phyloP scores from a whole-genome alignment of 2,329 filamentous ascomycete genomes.

The Nigrospora oryzae region DNA sequence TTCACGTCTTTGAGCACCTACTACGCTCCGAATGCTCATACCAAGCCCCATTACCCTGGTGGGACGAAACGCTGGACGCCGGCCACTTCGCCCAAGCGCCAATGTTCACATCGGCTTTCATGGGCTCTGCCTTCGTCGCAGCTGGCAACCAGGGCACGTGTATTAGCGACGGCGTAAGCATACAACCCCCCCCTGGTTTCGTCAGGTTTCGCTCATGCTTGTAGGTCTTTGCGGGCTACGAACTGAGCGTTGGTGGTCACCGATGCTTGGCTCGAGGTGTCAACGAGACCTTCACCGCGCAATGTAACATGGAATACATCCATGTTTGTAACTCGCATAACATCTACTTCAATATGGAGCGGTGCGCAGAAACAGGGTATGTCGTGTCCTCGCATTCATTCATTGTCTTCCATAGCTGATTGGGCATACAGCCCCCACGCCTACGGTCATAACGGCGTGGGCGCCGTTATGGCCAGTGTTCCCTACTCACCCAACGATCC shows the following conservation, averaged over 20 bases:
- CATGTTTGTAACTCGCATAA: conserved; percentile 20
- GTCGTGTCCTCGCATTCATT: conserved; percentile 3
- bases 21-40: conserved; percentile 21
- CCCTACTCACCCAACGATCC: conserved; percentile 24
- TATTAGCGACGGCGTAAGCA: conserved; percentile 14
- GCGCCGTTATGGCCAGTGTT: conserved; percentile 25
- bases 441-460: conserved; percentile 26
- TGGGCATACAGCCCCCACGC: conserved; percentile 19
- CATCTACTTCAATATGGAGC: conserved; percentile 20
- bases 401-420: conserved; percentile 6
- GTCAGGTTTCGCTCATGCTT: no score
- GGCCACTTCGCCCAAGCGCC: conserved; percentile 17
- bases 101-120: conserved; percentile 12
- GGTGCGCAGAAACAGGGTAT: conserved; percentile 23
- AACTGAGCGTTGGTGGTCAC: conserved; percentile 20
- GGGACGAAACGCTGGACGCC: conserved; percentile 23
- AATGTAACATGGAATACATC: conserved; percentile 20
- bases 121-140: background rate
- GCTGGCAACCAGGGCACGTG: conserved; percentile 15
- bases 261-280: conserved; percentile 24
- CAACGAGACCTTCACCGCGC: conserved; percentile 20
- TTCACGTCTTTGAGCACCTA: conserved; percentile 17
- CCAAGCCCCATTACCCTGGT: conserved; percentile 19
- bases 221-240: background rate
- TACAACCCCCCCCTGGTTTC: background rate